Evolutionary conservation across 2,329 filamentous ascomycete species (phyloP), one percentile per base, ranked within the genome.

Genomic region (Verticillium isaacii): DNA sequence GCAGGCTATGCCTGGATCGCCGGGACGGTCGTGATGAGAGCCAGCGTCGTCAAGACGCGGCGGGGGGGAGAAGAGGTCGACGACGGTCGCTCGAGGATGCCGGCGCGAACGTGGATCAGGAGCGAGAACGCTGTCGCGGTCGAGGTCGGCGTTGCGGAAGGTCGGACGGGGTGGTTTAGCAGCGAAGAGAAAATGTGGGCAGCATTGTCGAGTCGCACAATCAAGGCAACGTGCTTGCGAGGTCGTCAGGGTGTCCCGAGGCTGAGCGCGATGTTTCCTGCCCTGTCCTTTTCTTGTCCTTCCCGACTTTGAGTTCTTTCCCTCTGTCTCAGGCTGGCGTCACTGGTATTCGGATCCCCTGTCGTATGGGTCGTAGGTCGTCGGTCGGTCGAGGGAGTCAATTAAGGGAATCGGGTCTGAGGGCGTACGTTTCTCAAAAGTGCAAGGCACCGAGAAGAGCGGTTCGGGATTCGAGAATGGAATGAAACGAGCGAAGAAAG

Each of bases 21-120:
- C 55, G 39, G 25, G 19, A 25, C 59, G 64, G 58, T 63, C 52
- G 62, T 61, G 64, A 61, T n/a, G 19, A 61, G 60, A 68, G 77
- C 77, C 77, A 66, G 74, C 77, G 78, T 72, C 78, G 63, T 77
- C 70, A 74, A 78, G 78, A 80, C 77, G 77, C 76, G 78, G 78
- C 76, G 56, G 58, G 23, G 58, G 41, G 12, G 9, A 36, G 19
- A 23, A 50, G 19, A 66, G 60, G 50, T 62, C 56, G 62, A 60
- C 12, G 23, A 32, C 55, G 32, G 32, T 32, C 11, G 55, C 15
- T 57, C n/a, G 32, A 37, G 54, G 32, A 12, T 57, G 17, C 5
- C 17, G 55, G 19, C 17, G 29, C 32, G 29, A 19, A n/a, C 29
- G 55, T 15, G 8, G 32, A 23, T 32, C 25, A n/a, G 32, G 32